Evolutionary conservation across 2,329 filamentous ascomycete species (phyloP).

Genomic region (Fusarium sp.): DNA sequence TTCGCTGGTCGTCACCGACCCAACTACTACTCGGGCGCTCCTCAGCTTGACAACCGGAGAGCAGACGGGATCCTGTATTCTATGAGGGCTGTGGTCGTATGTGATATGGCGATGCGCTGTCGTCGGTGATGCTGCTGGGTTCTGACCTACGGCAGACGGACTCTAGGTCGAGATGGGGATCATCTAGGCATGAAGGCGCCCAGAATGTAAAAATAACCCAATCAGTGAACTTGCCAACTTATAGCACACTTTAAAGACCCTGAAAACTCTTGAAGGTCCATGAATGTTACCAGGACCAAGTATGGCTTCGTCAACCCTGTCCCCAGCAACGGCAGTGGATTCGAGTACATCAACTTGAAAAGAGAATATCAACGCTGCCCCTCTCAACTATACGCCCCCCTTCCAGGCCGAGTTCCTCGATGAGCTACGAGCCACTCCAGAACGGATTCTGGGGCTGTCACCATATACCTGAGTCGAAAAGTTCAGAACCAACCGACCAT

Average conservation of each 20-base stretch:
- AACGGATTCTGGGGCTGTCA: neutral
- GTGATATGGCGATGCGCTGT: neutral
- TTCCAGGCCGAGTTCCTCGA: too few species aligned
- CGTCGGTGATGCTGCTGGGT: neutral
- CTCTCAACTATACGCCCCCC: neutral
- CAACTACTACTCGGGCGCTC: constrained; percentile 19
- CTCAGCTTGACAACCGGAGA: constrained; percentile 14
- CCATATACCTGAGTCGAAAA: neutral
- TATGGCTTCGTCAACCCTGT: neutral
- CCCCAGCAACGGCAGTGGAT: neutral
- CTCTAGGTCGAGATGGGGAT: neutral
- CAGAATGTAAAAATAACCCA: neutral
- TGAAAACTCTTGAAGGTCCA: neutral
- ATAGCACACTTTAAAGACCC: neutral
- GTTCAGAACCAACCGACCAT: neutral
- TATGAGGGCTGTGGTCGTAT: constrained; percentile 14
- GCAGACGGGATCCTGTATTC: constrained; percentile 16
- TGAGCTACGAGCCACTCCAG: neutral
- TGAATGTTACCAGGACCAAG: neutral
- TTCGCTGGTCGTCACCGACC: constrained; percentile 23
- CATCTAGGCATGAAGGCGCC: neutral
- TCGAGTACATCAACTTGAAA: neutral
- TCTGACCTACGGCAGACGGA: neutral
- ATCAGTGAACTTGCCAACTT: neutral
- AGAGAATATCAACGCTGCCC: neutral